phyloP scores from a whole-genome alignment of 345 rosid species.

The Hibiscus mutabilis region DNA sequence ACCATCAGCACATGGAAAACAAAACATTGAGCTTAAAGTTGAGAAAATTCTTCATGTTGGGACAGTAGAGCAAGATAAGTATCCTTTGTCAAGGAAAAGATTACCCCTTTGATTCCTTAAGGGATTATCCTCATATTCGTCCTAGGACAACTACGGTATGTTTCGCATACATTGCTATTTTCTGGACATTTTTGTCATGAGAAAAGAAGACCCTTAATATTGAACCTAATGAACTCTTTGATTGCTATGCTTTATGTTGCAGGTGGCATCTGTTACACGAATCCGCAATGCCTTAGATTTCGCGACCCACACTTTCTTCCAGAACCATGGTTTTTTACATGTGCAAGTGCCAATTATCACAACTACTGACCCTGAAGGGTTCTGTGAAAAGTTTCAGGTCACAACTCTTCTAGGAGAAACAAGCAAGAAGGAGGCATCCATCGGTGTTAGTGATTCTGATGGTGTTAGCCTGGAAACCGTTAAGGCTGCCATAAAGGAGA shows the following conservation, averaged over 20 bases:
- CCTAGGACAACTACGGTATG: constrained; percentile 80
- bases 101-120: constrained; percentile 60
- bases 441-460: constrained; percentile 19
- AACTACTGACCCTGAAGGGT: constrained; percentile 51
- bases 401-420: constrained; percentile 36
- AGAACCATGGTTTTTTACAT: constrained; percentile 50
- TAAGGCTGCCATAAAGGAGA: constrained; percentile 63
- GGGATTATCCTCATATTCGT: constrained; percentile 70
- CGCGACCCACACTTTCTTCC: constrained; percentile 71
- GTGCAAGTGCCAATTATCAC: constrained; percentile 83
- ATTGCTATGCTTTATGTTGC: constrained; percentile 8
- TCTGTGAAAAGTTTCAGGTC: constrained; percentile 52
- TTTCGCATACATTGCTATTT: constrained; percentile 1
- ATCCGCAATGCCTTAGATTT: constrained; percentile 59
- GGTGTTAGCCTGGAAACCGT: constrained; percentile 41
- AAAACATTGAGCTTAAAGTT: constrained; percentile 47
- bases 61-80: constrained; percentile 45
- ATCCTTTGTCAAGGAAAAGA: constrained; percentile 58
- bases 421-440: constrained; percentile 31
- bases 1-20: constrained; percentile 27
- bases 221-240: background rate
- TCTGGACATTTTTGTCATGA: background rate
- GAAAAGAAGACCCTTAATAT: background rate
- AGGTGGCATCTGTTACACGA: constrained; percentile 78
- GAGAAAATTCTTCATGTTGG: constrained; percentile 82